phyloP scores from a whole-genome alignment of 2,329 filamentous ascomycete species.

The Dothistroma pini region DNA sequence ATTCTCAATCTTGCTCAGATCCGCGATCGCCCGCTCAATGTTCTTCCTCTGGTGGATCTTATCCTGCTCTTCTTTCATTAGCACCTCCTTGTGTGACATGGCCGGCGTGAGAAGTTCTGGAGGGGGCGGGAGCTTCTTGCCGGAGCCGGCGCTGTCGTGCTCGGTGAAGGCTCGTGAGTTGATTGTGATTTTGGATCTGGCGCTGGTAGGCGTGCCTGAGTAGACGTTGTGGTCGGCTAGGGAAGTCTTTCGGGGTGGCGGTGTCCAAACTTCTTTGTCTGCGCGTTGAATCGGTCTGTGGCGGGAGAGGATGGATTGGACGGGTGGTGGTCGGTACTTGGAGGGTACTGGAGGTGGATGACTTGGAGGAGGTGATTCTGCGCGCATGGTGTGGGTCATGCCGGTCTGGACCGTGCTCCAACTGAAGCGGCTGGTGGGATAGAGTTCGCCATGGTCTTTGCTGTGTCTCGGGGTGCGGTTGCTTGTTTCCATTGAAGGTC shows the following conservation, averaged over 20 bases:
- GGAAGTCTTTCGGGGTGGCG: conserved; percentile 23
- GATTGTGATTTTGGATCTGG: conserved; percentile 15
- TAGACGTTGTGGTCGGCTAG: background rate
- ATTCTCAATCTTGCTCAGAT: conserved; percentile 72
- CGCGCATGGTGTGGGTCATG: conserved; percentile 37
- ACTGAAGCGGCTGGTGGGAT: background rate
- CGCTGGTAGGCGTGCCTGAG: conserved; percentile 7
- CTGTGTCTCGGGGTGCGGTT: conserved; percentile 7
- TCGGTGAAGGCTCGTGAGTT: conserved; percentile 11
- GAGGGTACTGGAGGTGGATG: conserved; percentile 39
- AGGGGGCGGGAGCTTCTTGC: conserved; percentile 33
- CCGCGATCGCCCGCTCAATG: conserved; percentile 66
- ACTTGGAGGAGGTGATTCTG: conserved; percentile 41
- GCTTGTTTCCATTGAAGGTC: conserved; percentile 16
- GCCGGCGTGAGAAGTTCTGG: conserved; percentile 42
- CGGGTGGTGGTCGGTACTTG: conserved; percentile 23
- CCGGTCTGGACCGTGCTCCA: conserved; percentile 32
- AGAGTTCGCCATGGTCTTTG: background rate
- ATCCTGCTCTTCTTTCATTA: conserved; percentile 63
- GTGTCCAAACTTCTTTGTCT: conserved; percentile 29
- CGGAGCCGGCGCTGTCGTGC: conserved; percentile 10
- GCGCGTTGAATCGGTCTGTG: conserved; percentile 30
- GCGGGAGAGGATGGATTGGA: conserved; percentile 35
- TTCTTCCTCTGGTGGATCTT: conserved; percentile 67
- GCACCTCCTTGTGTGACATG: conserved; percentile 55